Conservation (phyloP, 257 asterid genomes). For the Scutellaria minor region DNA sequence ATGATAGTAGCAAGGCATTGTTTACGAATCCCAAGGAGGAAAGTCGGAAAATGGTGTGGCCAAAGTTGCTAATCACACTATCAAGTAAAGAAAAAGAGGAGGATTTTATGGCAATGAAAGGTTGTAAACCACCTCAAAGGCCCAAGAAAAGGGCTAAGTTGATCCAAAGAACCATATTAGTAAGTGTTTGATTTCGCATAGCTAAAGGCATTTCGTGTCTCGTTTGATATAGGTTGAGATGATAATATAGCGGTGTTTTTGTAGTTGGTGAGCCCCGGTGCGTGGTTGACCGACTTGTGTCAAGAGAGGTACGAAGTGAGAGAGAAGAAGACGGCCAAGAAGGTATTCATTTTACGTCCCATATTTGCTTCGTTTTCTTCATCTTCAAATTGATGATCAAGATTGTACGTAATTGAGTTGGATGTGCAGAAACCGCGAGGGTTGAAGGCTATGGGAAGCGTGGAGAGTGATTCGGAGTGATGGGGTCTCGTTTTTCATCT, state of each 20-base stretch:
- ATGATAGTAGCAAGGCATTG: conserved; percentile 59
- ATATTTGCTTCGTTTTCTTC: background rate
- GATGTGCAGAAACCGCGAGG: conserved; percentile 66
- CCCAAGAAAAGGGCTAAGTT: conserved; percentile 83
- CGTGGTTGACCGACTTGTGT: conserved; percentile 80
- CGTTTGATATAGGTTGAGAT: background rate
- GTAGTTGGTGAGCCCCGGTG: conserved; percentile 67
- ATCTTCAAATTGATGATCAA: background rate
- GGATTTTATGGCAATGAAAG: conserved; percentile 83
- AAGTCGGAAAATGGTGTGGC: conserved; percentile 63
- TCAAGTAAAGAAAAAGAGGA: conserved; percentile 85
- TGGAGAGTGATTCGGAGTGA: conserved; percentile 87
- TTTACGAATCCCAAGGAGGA: conserved; percentile 57
- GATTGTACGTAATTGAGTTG: background rate
- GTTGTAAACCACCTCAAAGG: conserved; percentile 86
- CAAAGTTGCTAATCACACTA: conserved; percentile 62
- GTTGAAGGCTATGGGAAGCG: conserved; percentile 72
- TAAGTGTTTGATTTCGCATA: conserved; percentile 36
- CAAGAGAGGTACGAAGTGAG: conserved; percentile 87
- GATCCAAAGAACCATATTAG: conserved; percentile 70
- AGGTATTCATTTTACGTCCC: conserved; percentile 41
- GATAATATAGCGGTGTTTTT: conserved; percentile 3
- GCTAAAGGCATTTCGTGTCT: background rate
- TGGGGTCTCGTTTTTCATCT: conserved; percentile 20
- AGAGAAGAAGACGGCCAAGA: conserved; percentile 72